Evolutionary conservation across 805 yeast genomes (phyloP), one percentile per base, ranked within the genome.

Genomic region (Sporopachydermia lactativora): DNA sequence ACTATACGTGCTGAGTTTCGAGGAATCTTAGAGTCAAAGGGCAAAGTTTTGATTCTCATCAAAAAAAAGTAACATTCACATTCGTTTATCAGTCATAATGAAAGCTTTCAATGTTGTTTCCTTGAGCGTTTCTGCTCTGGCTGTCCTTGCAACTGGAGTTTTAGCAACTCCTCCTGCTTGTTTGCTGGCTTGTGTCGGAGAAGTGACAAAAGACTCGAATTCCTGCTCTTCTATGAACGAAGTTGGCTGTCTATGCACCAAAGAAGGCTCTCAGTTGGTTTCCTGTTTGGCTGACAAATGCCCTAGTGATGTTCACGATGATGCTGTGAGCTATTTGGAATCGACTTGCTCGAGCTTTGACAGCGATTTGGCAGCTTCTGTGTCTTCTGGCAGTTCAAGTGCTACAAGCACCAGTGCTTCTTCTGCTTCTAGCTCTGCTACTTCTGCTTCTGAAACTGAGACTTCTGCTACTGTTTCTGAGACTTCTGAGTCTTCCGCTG

Each of bases 81-180:
- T n/a, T n/a, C n/a, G n/a, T n/a, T n/a, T n/a, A n/a, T n/a, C n/a
- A 24, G 13, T 24, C 31, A 24, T 8, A 24, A 24, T 24, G 31
- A 8, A n/a, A 8, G 8, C 31, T 8, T 24, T n/a, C n/a, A n/a
- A 8, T n/a, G 31, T 24, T 24, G 8, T 8, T 24, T 8, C 31
- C 31, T 24, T 24, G n/a, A n/a, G 31, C 8, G 31, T 24, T 24
- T 24, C 31, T 8, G n/a, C 31, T 8, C 8, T 24, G 8, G 31
- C 31, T 8, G 8, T 24, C 13, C n/a, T 24, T 8, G 8, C 31
- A 24, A 8, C 8, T 8, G 31, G 8, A 5, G 65, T 66, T 18
- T 70, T 73, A 39, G 75, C 79, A 38, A 65, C 85, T 41, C 86
- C 92, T 39, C 92, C 94, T 46, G 92, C 92, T 24, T 82, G 92